Evolutionary conservation across 176 grass and related monocot species (phyloP), one percentile per base, ranked within the genome.

Genomic region (Secale cereale): DNA sequence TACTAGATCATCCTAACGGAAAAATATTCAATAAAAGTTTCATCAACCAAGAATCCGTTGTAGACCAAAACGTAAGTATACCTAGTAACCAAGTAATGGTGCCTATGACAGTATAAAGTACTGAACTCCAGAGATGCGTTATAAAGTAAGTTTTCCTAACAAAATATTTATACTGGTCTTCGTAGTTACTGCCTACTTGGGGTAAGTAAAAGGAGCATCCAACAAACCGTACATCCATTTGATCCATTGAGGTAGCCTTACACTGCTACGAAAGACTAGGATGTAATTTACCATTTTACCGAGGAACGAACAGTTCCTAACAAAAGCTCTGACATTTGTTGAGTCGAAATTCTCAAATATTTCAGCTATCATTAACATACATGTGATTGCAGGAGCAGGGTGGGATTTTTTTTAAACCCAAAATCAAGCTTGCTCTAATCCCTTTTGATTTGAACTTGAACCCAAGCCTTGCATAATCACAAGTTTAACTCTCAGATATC

Each of bases 371-470:
- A 74, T 28, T 74, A 27, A 50, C 45, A 50, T 50, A 57, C 41
- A 50, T 50, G 71, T 30, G 15, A 15, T 48, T 75, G 71, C 43
- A 50, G 71, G 41, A 29, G 20, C 54, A 22, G 54, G 19, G 19
- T 22, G 7, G 19, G 1, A 19, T 19, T 75, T 50, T 74, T 74
- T 27, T 74, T 29, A 10, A 4, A 50, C 27, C 28, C 7, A 20
- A 75, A 75, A 50, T 75, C 15, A 75, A 50, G 26, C 71, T 74
- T 74, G 71, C 71, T 46, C 4, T 14, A 63, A 84, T 46, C 6
- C n/a, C 10, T 15, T 0, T 69, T 78, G 16, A 85, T 20, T 78
- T 69, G 3, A 78, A 68, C 10, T 78, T 40, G 15, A 29, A 57
- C 61, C n/a, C 45, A 40, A 85, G 20, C 6, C 26, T 74, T 68